Evolutionary conservation across 208 protist species (phyloP), one percentile per base, ranked within the genome.

Genomic region (Herpetomonas muscarum): DNA sequence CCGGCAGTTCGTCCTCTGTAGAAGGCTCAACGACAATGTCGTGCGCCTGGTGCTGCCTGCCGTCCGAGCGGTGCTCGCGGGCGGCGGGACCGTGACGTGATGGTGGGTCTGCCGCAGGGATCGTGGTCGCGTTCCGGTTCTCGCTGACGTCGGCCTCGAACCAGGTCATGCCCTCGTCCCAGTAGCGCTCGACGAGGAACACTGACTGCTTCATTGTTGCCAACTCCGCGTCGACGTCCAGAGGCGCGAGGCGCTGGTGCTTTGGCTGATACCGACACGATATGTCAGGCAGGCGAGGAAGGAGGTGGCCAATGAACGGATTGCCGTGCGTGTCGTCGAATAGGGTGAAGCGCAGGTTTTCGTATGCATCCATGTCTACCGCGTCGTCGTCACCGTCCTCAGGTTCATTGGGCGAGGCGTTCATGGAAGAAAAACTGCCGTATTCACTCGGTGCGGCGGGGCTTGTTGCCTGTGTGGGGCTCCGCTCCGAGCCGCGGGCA

Each of bases 101-200:
- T n/a, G n/a, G n/a, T n/a, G n/a, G n/a, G n/a, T n/a, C n/a, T n/a
- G n/a, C n/a, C n/a, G n/a, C n/a, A n/a, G n/a, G n/a, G n/a, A n/a
- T n/a, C n/a, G n/a, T n/a, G n/a, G n/a, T n/a, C n/a, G n/a, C n/a
- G n/a, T n/a, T n/a, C n/a, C 34, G 34, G 34, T 15, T 39, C 34
- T 39, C 19, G 41, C 41, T 25, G 21, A 42, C 0, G 49, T 57
- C 46, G 6, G 67, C 69, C 51, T 81, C 74, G 48, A 80, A 76
- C 61, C 71, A 79, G n/a, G 73, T 74, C 62, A 87, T 77, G 49
- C 63, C 67, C 1, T 29, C 54, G 32, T 93, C 76, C 87, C 82
- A 90, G 66, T 89, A 90, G 5, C 83, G 79, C 56, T 89, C 80
- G 25, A 93, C 83, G 37, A 80, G 53, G 67, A 79, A 88, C 50